These are phyloP conservation scores for Wickerhamomyces mucosus DNA, from an alignment of 805 yeast genomes.

Conservation along the genomic window DNA sequence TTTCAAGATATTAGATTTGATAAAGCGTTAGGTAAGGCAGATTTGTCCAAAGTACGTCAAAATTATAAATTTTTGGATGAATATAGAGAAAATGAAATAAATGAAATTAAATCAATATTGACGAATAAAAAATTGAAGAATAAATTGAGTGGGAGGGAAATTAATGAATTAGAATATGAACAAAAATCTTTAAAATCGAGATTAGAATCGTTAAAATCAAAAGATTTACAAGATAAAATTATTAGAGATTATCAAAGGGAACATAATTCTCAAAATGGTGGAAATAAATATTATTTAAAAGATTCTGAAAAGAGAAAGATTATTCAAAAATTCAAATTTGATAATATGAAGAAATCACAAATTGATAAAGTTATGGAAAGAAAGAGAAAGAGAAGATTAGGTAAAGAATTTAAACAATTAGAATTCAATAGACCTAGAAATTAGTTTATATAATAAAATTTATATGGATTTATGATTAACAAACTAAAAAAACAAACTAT, in stretches of 20 bases:
- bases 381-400: constrained; percentile 77
- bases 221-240: constrained; percentile 66
- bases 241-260: constrained; percentile 43
- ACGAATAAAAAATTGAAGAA: constrained; percentile 40
- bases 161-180: constrained; percentile 41
- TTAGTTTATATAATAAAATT: not conserved
- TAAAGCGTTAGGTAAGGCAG: constrained; percentile 80
- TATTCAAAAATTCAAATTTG: constrained; percentile 70
- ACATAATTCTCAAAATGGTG: constrained; percentile 37
- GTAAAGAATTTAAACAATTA: constrained; percentile 60
- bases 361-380: constrained; percentile 79
- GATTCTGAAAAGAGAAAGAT: constrained; percentile 63
- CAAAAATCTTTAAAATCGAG: constrained; percentile 60
- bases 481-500: not conserved
- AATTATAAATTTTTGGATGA: constrained; percentile 82
- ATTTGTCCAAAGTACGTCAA: constrained; percentile 52
- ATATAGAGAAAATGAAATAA: constrained; percentile 68
- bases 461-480: not conserved
- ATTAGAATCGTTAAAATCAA: constrained; percentile 57
- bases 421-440: constrained; percentile 27
- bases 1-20: constrained; percentile 87
- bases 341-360: constrained; percentile 59
- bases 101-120: constrained; percentile 44
- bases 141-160: constrained; percentile 33
- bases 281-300: constrained; percentile 53